phyloP scores from a whole-genome alignment of 257 asterid genomes.

The Solanum megistacrolobum region DNA sequence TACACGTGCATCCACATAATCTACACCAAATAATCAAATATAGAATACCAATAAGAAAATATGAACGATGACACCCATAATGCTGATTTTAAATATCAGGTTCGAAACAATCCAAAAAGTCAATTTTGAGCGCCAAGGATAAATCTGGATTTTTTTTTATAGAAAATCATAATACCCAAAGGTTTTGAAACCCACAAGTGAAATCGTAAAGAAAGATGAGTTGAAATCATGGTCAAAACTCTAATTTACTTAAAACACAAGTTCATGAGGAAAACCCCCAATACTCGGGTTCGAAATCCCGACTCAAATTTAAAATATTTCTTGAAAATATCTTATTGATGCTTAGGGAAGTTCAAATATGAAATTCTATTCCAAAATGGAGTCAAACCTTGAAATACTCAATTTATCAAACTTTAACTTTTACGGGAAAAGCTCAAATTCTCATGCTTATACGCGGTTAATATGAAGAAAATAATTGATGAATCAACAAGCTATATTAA shows the following conservation, averaged over 20 bases:
- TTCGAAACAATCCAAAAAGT: neutral
- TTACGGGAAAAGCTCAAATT: neutral
- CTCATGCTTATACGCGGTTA: neutral
- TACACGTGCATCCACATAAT: neutral
- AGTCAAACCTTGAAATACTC: too few relatives aligned
- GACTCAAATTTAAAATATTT: neutral
- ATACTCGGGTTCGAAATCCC: neutral
- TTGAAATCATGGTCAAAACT: too few relatives aligned
- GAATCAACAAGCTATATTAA: neutral
- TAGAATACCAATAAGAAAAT: too few relatives aligned
- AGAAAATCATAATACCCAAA: neutral
- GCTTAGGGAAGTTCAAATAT: too few relatives aligned
- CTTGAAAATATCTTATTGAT: too few relatives aligned
- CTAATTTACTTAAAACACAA: too few relatives aligned
- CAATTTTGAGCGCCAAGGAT: neutral
- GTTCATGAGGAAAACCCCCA: too few relatives aligned
- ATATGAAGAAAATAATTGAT: neutral
- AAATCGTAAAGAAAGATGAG: too few relatives aligned
- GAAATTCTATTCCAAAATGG: too few relatives aligned
- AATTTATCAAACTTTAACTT: neutral
- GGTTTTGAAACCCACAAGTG: neutral
- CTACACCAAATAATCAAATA: neutral
- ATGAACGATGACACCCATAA: neutral
- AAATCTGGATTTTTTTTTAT: too few relatives aligned
- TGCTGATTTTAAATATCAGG: neutral